Conservation (phyloP, 139 green algal genomes). For the Microglena sp. region DNA sequence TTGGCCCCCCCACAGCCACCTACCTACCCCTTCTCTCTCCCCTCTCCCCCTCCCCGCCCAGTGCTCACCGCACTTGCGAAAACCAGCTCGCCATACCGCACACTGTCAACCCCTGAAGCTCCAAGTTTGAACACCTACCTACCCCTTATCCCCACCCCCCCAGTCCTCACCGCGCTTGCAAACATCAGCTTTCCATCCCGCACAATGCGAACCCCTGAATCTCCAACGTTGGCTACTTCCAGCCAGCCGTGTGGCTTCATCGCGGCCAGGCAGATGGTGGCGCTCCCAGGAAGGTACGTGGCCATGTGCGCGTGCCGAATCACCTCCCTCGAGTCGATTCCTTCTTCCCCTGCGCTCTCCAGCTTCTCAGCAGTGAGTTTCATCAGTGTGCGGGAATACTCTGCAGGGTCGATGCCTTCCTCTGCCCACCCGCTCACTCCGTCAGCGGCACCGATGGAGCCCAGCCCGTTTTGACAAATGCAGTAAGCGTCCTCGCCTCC, state of each 20-base stretch:
- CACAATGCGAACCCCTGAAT: conserved; percentile 67
- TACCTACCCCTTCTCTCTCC: too few species aligned
- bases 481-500: conserved; percentile 87
- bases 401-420: conserved; percentile 70
- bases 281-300: conserved; percentile 23
- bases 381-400: conserved; percentile 63
- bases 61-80: conserved; percentile 33
- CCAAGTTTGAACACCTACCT: too few species aligned
- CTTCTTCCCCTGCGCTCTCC: neutral
- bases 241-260: conserved; percentile 24
- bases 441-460: conserved; percentile 73
- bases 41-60: too few species aligned
- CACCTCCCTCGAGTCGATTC: conserved; percentile 18
- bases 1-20: too few species aligned
- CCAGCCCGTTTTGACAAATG: conserved; percentile 39
- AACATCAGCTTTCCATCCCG: conserved; percentile 52
- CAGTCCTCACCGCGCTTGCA: conserved; percentile 27
- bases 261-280: conserved; percentile 6
- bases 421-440: conserved; percentile 83
- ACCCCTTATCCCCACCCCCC: neutral
- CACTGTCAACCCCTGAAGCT: too few species aligned
- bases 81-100: neutral
- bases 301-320: conserved; percentile 36
- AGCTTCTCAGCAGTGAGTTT: neutral
- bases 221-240: conserved; percentile 69